Evolutionary conservation across 2,329 filamentous ascomycete genomes (phyloP).

Genomic region (Phaeosphaeriaceae sp.): DNA sequence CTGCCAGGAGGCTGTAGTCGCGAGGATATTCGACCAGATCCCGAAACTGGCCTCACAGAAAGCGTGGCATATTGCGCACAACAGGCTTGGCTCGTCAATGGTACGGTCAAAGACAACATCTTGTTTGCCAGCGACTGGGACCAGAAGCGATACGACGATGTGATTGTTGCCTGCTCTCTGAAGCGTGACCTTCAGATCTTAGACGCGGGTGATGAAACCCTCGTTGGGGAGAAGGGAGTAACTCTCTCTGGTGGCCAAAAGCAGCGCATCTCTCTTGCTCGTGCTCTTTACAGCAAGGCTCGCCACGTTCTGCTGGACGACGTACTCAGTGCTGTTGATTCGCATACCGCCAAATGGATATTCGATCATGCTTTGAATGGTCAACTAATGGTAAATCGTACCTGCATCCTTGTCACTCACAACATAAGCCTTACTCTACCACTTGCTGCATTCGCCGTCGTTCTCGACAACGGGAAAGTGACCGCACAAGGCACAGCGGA

Average conservation of each 20-base stretch:
- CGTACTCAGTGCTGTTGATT: slow-evolving; percentile 94
- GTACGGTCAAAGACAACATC: slow-evolving; percentile 95
- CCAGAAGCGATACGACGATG: slow-evolving; percentile 81
- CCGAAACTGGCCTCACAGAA: slow-evolving; percentile 85
- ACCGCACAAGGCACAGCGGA: slow-evolving; percentile 76
- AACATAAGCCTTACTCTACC: slow-evolving; percentile 90
- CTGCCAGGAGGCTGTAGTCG: slow-evolving; percentile 85
- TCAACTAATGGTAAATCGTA: slow-evolving; percentile 84
- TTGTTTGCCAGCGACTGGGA: slow-evolving; percentile 84
- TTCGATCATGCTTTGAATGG: slow-evolving; percentile 92
- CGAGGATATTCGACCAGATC: slow-evolving; percentile 81
- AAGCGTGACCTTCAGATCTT: slow-evolving; percentile 92
- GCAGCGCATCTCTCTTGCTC: slow-evolving; percentile 94
- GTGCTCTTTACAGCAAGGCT: slow-evolving; percentile 95
- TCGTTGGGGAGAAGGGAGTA: slow-evolving; percentile 97
- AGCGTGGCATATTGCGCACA: slow-evolving; percentile 96
- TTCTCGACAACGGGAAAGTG: slow-evolving; percentile 86
- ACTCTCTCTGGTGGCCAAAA: slow-evolving; percentile 97
- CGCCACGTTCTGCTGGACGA: slow-evolving; percentile 91
- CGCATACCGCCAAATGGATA: slow-evolving; percentile 97
- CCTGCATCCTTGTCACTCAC: slow-evolving; percentile 94
- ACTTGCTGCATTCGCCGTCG: slow-evolving; percentile 78
- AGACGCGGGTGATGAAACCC: slow-evolving; percentile 87
- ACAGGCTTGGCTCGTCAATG: slow-evolving; percentile 96
- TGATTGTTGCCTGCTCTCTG: slow-evolving; percentile 88